Evolutionary conservation across 331 rosid species (phyloP).

Genomic region (Pyrus hybrid): DNA sequence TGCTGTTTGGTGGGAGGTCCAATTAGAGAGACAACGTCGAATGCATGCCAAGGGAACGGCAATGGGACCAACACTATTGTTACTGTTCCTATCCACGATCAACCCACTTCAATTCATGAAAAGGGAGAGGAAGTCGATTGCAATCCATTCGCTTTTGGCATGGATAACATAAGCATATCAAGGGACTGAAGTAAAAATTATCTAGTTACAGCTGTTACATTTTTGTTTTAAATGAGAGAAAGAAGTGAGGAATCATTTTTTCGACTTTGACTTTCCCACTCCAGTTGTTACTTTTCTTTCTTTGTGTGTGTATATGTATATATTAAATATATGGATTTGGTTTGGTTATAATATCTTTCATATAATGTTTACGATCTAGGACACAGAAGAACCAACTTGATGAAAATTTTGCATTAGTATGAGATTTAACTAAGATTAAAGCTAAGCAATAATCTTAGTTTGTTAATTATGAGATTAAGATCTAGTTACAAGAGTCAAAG

Average conservation of each 20-base stretch:
- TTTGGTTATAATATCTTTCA: neutral
- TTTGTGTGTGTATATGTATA: no score
- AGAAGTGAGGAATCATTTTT: no score
- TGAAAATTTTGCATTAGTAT: neutral
- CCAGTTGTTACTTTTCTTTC: no score
- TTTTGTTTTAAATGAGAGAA: no score
- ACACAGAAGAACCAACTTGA: neutral
- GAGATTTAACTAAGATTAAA: neutral
- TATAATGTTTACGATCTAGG: neutral
- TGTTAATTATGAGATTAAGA: neutral
- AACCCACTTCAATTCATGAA: constrained; percentile 29
- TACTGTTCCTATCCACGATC: constrained; percentile 10
- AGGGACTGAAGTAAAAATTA: no score
- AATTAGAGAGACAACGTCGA: neutral
- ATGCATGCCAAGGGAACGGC: constrained; percentile 9
- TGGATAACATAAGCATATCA: neutral
- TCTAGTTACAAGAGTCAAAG: constrained; percentile 15
- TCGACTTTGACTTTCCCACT: no score
- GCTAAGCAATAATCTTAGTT: neutral
- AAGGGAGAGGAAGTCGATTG: constrained; percentile 23
- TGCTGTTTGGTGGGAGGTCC: constrained; percentile 23
- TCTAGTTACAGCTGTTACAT: no score
- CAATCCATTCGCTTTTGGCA: constrained; percentile 18
- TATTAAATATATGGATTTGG: neutral
- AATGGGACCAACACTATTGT: constrained; percentile 11